Evolutionary conservation across 2,329 filamentous ascomycete genomes (phyloP).

Genomic region (Diaporthe sp.): DNA sequence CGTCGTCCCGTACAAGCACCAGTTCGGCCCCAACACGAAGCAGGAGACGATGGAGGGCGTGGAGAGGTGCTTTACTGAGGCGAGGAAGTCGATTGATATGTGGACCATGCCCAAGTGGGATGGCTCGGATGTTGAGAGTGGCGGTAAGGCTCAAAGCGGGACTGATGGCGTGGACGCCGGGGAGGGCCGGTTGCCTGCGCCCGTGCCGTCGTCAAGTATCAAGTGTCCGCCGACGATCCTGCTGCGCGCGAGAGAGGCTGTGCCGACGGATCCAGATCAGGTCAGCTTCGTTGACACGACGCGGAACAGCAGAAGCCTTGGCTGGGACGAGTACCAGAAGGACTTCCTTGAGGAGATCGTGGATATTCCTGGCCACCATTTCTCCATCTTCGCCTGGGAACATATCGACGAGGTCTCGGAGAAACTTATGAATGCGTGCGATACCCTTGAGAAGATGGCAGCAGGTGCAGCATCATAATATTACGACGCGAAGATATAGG

Average conservation of each 20-base stretch:
- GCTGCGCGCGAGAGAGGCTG: constrained; percentile 57
- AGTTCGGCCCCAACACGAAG: constrained; percentile 47
- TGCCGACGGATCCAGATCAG: constrained; percentile 49
- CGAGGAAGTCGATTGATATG: constrained; percentile 53
- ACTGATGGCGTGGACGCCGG: background rate
- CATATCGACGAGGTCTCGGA: constrained; percentile 45
- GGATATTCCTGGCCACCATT: constrained; percentile 66
- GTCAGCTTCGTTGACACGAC: constrained; percentile 56
- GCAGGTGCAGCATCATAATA: background rate
- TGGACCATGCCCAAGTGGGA: constrained; percentile 58
- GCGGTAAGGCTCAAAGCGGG: background rate
- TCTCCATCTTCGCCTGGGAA: constrained; percentile 56
- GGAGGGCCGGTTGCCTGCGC: background rate
- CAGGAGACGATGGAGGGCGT: constrained; percentile 47
- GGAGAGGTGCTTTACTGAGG: constrained; percentile 57
- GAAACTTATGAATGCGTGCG: constrained; percentile 47
- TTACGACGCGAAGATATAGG: too few relatives aligned
- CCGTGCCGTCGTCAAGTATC: constrained; percentile 23
- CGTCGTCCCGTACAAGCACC: constrained; percentile 43
- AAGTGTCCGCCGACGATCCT: constrained; percentile 57
- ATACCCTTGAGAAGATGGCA: constrained; percentile 40
- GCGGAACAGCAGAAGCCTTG: constrained; percentile 56
- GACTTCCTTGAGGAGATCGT: constrained; percentile 59
- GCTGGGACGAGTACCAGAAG: constrained; percentile 62
- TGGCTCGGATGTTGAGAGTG: constrained; percentile 14